Percentiles rank a stretch among this genome's conserved stretches.
Conservation (phyloP, 257 asterid genomes). For the Echites panduratus region DNA sequence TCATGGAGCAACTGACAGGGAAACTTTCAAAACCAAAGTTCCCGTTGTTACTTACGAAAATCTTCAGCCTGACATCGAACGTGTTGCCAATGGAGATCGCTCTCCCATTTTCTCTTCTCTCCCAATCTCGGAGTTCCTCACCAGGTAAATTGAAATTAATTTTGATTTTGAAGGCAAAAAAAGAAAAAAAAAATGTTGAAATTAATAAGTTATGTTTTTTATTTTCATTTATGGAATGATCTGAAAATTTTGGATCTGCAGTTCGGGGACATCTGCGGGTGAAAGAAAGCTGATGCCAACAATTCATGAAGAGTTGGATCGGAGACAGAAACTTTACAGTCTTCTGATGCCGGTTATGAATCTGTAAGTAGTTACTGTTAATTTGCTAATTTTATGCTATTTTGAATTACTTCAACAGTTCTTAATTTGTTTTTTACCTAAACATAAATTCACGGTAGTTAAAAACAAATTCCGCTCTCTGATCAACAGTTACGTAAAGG, state of each 20-base stretch:
- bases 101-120: slow-evolving; percentile 62
- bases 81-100: slow-evolving; percentile 75
- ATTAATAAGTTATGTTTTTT: no score
- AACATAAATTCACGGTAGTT: neutral
- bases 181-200: no score
- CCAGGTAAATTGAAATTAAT: slow-evolving; percentile 40
- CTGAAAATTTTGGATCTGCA: slow-evolving; percentile 19
- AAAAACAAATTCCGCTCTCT: neutral
- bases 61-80: slow-evolving; percentile 62
- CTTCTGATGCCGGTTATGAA: slow-evolving; percentile 90
- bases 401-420: neutral
- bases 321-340: slow-evolving; percentile 58
- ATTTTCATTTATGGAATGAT: no score
- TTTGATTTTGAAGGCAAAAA: no score
- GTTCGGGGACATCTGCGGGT: slow-evolving; percentile 90
- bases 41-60: slow-evolving; percentile 70
- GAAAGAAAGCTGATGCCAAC: slow-evolving; percentile 91
- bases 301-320: slow-evolving; percentile 59
- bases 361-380: slow-evolving; percentile 38
- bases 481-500: slow-evolving; percentile 57
- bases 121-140: slow-evolving; percentile 78
- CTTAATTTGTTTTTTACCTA: neutral
- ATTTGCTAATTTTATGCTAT: neutral
- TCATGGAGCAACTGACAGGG: slow-evolving; percentile 53
- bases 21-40: slow-evolving; percentile 54